phyloP scores from a whole-genome alignment of 352 stramenopile genomes.

The Pythium utonaiense region DNA sequence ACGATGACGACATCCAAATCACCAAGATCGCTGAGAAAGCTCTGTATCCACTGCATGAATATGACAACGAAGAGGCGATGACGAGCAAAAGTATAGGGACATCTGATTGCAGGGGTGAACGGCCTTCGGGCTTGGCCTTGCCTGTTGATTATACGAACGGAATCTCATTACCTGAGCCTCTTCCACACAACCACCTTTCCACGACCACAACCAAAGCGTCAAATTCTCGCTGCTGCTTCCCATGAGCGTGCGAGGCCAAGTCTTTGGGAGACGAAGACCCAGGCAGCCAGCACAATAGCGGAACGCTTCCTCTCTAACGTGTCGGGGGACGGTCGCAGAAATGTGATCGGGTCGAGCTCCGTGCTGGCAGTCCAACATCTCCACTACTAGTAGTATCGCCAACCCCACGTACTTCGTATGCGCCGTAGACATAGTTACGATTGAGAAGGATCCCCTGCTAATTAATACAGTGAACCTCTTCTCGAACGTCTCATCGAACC shows the following conservation, averaged over 20 bases:
- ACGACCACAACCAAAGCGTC: constrained; percentile 78
- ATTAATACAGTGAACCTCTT: background rate
- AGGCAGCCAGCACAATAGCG: constrained; percentile 10
- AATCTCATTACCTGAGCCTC: constrained; percentile 91
- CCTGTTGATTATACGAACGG: constrained; percentile 80
- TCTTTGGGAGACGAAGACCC: constrained; percentile 77
- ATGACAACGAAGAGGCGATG: constrained; percentile 44
- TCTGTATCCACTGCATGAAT: background rate
- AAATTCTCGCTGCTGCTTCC: constrained; percentile 80
- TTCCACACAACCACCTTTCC: background rate
- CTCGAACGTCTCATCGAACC: background rate
- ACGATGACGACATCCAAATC: constrained; percentile 86
- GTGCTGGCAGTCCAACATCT: constrained; percentile 17
- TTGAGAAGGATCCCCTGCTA: no score
- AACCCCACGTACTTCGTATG: no score
- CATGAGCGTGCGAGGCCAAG: constrained; percentile 84
- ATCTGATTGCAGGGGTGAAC: constrained; percentile 57
- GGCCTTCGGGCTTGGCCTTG: constrained; percentile 15
- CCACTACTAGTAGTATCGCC: no score
- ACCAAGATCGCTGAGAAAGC: constrained; percentile 90
- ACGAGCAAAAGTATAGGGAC: constrained; percentile 88
- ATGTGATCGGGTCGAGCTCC: constrained; percentile 43
- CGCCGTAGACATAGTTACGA: no score
- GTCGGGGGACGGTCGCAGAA: constrained; percentile 54
- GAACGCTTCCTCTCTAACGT: constrained; percentile 31